Conservation (phyloP, 352 stramenopile genomes). For the Globisporangium rhizosaccharum region DNA sequence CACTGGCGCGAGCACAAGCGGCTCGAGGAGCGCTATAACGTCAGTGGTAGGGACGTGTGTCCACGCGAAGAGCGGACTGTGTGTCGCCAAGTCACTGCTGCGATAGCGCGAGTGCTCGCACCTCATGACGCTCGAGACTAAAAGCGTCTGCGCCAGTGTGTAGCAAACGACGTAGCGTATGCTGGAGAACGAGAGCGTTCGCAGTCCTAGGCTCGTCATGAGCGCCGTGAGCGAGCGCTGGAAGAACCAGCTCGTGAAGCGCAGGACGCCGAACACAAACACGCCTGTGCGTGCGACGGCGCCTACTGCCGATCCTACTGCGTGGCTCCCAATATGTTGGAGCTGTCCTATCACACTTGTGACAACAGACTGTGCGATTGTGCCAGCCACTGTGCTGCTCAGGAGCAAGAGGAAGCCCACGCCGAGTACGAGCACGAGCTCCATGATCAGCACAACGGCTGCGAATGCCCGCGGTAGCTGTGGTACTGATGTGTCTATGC, state of each 20-base stretch:
- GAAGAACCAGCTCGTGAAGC: conserved; percentile 34
- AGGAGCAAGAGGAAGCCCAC: conserved; percentile 31
- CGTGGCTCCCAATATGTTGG: neutral
- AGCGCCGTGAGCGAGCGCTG: neutral
- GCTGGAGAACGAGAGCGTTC: neutral
- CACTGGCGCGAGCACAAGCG: conserved; percentile 34
- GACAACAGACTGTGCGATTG: neutral
- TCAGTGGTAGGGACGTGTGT: conserved; percentile 11
- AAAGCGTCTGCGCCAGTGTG: neutral
- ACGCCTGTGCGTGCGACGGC: conserved; percentile 9
- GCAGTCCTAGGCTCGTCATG: neutral
- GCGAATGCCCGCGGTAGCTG: conserved; percentile 14
- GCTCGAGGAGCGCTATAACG: conserved; percentile 14
- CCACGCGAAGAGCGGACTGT: conserved; percentile 19
- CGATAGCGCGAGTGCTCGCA: neutral
- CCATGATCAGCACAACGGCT: conserved; percentile 35
- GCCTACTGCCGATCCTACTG: neutral
- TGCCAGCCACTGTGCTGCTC: conserved; percentile 15
- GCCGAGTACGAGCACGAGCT: conserved; percentile 26
- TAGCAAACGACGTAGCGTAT: neutral
- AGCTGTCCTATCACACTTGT: no score
- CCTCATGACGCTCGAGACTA: neutral
- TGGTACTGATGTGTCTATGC: neutral
- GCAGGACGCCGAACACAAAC: conserved; percentile 26
- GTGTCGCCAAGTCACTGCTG: neutral